Conservation (phyloP, 176 grass and related monocot genomes). For the Oryza longistaminata region DNA sequence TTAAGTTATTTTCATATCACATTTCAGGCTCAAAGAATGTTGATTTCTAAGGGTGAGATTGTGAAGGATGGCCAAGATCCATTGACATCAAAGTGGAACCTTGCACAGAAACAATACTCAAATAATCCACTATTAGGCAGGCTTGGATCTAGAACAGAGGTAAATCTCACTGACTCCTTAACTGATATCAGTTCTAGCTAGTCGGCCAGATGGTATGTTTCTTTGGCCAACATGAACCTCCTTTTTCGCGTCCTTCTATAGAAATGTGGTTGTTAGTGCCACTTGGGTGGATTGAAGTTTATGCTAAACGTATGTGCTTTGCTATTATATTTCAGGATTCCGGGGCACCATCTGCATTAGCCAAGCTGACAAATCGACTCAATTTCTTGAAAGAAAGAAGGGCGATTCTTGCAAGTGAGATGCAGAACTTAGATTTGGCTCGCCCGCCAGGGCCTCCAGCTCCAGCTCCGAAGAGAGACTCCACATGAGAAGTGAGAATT, state of each 20-base stretch:
- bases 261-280: neutral
- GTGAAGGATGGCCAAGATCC: slow-evolving; percentile 46
- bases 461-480: slow-evolving; percentile 35
- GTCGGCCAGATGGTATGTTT: neutral
- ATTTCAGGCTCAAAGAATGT: slow-evolving; percentile 50
- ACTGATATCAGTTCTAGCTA: neutral
- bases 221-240: slow-evolving; percentile 16
- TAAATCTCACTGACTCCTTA: slow-evolving; percentile 32
- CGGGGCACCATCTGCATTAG: slow-evolving; percentile 52
- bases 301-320: slow-evolving; percentile 13
- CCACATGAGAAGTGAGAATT: slow-evolving; percentile 25
- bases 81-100: slow-evolving; percentile 36
- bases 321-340: slow-evolving; percentile 57
- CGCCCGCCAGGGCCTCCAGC: slow-evolving; percentile 28
- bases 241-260: neutral
- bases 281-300: slow-evolving; percentile 29
- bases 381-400: slow-evolving; percentile 93
- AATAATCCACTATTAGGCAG: slow-evolving; percentile 28
- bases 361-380: slow-evolving; percentile 79
- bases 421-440: slow-evolving; percentile 57
- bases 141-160: slow-evolving; percentile 50
- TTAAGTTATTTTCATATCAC: neutral
- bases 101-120: slow-evolving; percentile 47
- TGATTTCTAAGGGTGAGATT: slow-evolving; percentile 34
- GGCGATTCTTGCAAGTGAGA: slow-evolving; percentile 68